Evolutionary conservation across 2,329 filamentous ascomycete species (phyloP), one percentile per base, ranked within the genome.

Genomic region (Exophiala sp.): DNA sequence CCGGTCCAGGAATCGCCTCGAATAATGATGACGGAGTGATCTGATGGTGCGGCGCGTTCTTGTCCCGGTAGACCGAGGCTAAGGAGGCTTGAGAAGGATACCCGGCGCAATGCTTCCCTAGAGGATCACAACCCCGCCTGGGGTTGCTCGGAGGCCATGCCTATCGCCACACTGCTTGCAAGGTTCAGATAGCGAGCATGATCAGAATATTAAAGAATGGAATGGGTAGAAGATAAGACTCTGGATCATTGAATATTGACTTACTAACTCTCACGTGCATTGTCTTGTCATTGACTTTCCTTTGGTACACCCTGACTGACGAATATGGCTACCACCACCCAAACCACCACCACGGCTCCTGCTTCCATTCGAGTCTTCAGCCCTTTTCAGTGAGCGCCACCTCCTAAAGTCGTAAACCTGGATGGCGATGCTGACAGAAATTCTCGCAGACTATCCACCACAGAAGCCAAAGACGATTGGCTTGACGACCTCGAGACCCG

Each of bases 311-410:
- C 16, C 16, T 18, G 16, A 18, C 16, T 18, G 16, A 18, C 16
- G 21, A 51, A 8, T 32, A 51, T 51, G 48, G 48, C 48, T 45
- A 51, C 48, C 11, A n/a, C 35, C 1, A 50, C 47, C 33, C 47
- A 50, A 24, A 50, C 47, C 32, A 41, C 42, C 16, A 50, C 47
- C 24, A 35, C 6, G 24, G 29, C 29, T 34, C 38, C 47, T 43
- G 48, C 48, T 6, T 51, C 48, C 11, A 29, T n/a, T n/a, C 29
- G 48, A n/a, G 48, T 51, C 29, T 51, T 29, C 48, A 51, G 48
- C 12, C 33, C 48, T 2, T 51, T 51, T 41, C 41, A 32, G 48
- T 51, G 14, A 45, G 48, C 10, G 10, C 16, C 18, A 10, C 12
- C 3, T 20, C 14, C 33, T 18, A 8, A 14, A n/a, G 29, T 33